These are phyloP conservation scores for Suzukiozyma palmioleophila DNA, from an alignment of 1,139 yeast species.

Conservation along the genomic window DNA sequence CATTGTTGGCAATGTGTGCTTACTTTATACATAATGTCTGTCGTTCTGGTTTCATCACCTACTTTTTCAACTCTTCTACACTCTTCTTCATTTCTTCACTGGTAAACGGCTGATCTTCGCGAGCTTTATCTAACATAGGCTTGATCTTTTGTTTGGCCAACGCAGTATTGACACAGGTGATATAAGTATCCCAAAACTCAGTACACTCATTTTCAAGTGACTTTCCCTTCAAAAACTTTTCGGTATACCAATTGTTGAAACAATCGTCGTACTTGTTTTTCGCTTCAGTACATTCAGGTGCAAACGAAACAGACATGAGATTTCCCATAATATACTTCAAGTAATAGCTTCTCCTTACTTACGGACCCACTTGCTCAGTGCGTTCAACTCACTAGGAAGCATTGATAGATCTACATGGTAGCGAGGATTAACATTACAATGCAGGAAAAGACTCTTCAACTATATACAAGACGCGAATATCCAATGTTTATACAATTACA, in stretches of 20 bases:
- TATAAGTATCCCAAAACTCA: conserved; percentile 82
- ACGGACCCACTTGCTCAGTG: not conserved
- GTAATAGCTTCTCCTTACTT: not conserved
- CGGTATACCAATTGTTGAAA: conserved; percentile 94
- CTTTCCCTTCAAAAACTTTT: conserved; percentile 71
- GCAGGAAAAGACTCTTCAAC: no score
- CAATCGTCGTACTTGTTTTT: conserved; percentile 87
- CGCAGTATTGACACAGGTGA: conserved; percentile 78
- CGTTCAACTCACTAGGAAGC: no score
- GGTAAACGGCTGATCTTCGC: conserved; percentile 82
- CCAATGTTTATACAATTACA: no score
- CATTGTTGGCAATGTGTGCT: no score
- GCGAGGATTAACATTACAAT: no score
- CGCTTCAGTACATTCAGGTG: conserved; percentile 91
- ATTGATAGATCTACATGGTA: no score
- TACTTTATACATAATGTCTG: no score
- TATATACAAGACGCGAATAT: no score
- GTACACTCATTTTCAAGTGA: conserved; percentile 82
- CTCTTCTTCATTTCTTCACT: conserved; percentile 30
- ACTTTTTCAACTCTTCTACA: conserved; percentile 12
- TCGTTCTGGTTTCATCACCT: not conserved
- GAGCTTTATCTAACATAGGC: conserved; percentile 87
- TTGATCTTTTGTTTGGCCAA: conserved; percentile 67
- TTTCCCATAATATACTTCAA: conserved; percentile 52
- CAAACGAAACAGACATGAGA: conserved; percentile 87